phyloP scores from a whole-genome alignment of 495 filamentous ascomycete species.

The Penicillium canariense region DNA sequence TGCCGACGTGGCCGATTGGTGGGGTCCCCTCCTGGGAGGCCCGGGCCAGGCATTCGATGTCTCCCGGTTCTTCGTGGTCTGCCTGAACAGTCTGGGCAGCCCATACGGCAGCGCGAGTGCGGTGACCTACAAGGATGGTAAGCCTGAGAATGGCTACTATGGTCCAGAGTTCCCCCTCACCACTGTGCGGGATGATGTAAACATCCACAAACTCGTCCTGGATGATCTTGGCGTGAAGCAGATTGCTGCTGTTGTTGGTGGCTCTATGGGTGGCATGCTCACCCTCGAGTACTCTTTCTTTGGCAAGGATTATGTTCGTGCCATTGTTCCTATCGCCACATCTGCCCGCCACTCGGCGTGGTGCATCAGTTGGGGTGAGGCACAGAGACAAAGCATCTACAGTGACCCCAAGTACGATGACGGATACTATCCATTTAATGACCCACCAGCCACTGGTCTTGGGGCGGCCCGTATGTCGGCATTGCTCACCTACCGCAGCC shows the following conservation, averaged over 20 bases:
- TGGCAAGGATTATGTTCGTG: slow-evolving; percentile 87
- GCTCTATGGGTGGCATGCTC: slow-evolving; percentile 98
- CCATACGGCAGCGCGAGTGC: slow-evolving; percentile 96
- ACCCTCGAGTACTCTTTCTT: slow-evolving; percentile 96
- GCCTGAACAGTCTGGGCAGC: slow-evolving; percentile 93
- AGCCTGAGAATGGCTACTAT: slow-evolving; percentile 72
- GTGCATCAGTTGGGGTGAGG: slow-evolving; percentile 99
- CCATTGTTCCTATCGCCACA: slow-evolving; percentile 91
- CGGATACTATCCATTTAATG: slow-evolving; percentile 83
- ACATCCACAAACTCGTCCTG: slow-evolving; percentile 85
- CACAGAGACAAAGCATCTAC: slow-evolving; percentile 96
- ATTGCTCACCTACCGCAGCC: slow-evolving; percentile 89
- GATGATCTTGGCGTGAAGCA: slow-evolving; percentile 85
- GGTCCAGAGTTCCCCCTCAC: slow-evolving; percentile 96
- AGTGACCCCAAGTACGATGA: slow-evolving; percentile 97
- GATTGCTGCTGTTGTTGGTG: slow-evolving; percentile 86
- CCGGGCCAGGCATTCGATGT: slow-evolving; percentile 89
- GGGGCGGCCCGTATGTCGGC: slow-evolving; percentile 97
- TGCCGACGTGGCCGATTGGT: slow-evolving; percentile 96
- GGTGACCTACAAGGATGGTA: slow-evolving; percentile 81
- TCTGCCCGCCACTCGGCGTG: slow-evolving; percentile 96
- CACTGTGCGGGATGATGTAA: slow-evolving; percentile 92
- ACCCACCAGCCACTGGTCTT: slow-evolving; percentile 81
- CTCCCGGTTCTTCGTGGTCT: slow-evolving; percentile 89
- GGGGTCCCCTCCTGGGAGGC: slow-evolving; percentile 90